Percentiles rank a stretch among this genome's conserved stretches.
phyloP scores from a whole-genome alignment of 768 basidiomycete genomes.

The Rhodotorula babjevae region DNA sequence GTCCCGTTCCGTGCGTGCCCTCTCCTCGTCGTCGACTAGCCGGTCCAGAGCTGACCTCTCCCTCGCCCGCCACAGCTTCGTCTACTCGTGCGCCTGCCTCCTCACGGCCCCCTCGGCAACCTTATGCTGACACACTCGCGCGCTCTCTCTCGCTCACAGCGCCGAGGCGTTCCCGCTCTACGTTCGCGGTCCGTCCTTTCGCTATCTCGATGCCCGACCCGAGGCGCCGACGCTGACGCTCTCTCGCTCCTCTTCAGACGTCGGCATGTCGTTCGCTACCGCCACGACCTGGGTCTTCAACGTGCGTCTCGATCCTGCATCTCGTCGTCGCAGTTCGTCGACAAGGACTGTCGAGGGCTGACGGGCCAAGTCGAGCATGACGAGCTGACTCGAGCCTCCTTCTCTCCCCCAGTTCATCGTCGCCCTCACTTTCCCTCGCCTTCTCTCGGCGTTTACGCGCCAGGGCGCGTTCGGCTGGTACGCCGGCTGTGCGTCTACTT shows the following conservation, averaged over 20 bases:
- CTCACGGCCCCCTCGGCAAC: too few relatives aligned
- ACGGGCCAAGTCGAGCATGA: too few relatives aligned
- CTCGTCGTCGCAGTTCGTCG: too few relatives aligned
- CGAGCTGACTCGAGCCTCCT: too few relatives aligned
- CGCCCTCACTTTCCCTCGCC: constrained; percentile 40
- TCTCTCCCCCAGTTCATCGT: not conserved
- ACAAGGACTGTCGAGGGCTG: too few relatives aligned
- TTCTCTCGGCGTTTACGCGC: constrained; percentile 21
- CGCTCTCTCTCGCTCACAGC: not conserved
- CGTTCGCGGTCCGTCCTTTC: constrained; percentile 20
- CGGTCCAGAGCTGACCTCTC: too few relatives aligned
- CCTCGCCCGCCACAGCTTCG: too few relatives aligned
- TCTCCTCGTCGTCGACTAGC: too few relatives aligned
- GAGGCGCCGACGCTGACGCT: constrained; percentile 8
- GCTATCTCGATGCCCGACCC: constrained; percentile 15
- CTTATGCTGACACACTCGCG: not conserved
- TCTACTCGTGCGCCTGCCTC: too few relatives aligned
- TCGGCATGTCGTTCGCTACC: constrained; percentile 40
- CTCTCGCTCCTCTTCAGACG: not conserved
- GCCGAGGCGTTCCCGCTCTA: constrained; percentile 43
- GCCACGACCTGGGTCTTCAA: constrained; percentile 15
- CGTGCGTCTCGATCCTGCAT: not conserved
- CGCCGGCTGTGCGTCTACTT: constrained; percentile 16
- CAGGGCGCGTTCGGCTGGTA: constrained; percentile 37
- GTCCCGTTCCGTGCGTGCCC: constrained; percentile 42